phyloP scores from a whole-genome alignment of 805 yeast species.

The Diddensiella santjacobensis region DNA sequence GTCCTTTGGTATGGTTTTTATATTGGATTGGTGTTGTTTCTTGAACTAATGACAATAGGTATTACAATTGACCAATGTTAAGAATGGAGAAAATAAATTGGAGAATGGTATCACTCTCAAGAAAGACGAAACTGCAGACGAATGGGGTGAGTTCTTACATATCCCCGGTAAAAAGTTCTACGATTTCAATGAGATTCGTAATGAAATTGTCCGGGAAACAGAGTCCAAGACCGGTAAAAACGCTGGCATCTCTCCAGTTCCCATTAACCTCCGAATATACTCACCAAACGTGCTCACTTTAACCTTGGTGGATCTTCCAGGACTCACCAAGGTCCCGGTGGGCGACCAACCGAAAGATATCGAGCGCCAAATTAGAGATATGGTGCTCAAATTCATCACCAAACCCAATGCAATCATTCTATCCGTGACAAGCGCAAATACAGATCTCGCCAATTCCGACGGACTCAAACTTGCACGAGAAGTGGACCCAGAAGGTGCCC shows the following conservation, averaged over 20 bases:
- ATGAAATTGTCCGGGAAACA: conserved; percentile 88
- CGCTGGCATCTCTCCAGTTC: conserved; percentile 85
- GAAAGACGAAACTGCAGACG: conserved; percentile 41
- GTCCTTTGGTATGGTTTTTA: conserved; percentile 68
- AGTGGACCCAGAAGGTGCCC: conserved; percentile 92
- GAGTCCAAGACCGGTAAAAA: conserved; percentile 70
- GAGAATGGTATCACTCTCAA: conserved; percentile 29
- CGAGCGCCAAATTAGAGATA: conserved; percentile 88
- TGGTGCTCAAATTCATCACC: conserved; percentile 88
- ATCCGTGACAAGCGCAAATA: conserved; percentile 94
- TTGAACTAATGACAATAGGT: no score
- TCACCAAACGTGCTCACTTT: conserved; percentile 92
- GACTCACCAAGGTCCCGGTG: conserved; percentile 96
- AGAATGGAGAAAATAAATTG: conserved; percentile 36
- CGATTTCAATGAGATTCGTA: conserved; percentile 83
- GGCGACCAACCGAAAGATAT: conserved; percentile 99
- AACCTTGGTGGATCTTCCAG: conserved; percentile 95
- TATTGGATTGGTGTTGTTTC: no score
- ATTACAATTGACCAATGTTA: conserved; percentile 71
- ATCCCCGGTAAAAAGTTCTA: conserved; percentile 82
- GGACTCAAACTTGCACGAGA: conserved; percentile 95
- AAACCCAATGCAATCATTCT: conserved; percentile 93
- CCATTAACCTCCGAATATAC: conserved; percentile 87
- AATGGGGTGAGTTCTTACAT: conserved; percentile 98
- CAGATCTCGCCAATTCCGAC: conserved; percentile 95